Conservation (phyloP, 768 basidiomycete species). For the Kwoniella mangroviensis region DNA sequence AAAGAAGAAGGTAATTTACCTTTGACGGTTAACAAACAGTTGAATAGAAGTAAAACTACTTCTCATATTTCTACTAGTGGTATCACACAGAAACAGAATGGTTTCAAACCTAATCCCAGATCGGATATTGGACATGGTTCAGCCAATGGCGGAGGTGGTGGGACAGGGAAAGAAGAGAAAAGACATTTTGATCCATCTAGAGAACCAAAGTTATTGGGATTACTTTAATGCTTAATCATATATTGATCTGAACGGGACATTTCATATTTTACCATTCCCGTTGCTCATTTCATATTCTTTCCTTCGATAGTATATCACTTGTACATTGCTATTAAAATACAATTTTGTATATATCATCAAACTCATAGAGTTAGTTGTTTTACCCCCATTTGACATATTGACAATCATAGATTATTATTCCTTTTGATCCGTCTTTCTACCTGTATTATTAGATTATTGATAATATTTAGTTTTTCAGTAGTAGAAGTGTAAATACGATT, state of each 20-base stretch:
- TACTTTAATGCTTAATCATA: conserved; percentile 26
- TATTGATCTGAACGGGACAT: background rate
- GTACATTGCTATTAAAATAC: background rate
- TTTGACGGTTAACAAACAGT: background rate
- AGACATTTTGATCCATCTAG: conserved; percentile 45
- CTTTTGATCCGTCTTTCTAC: too few species aligned
- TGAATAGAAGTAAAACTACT: conserved; percentile 18
- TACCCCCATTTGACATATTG: too few species aligned
- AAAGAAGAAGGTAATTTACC: conserved; percentile 8
- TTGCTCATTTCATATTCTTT: background rate
- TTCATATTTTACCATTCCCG: background rate
- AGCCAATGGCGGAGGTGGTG: background rate
- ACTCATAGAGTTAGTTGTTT: background rate
- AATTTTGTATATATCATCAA: background rate
- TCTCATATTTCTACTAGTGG: background rate
- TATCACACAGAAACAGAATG: conserved; percentile 18
- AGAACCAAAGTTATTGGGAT: conserved; percentile 43
- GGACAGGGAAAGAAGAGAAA: conserved; percentile 13
- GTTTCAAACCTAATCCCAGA: conserved; percentile 6
- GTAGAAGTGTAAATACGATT: too few species aligned
- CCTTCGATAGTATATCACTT: background rate
- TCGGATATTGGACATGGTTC: background rate
- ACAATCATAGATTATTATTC: too few species aligned
- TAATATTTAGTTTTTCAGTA: too few species aligned
- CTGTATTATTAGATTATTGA: too few species aligned